Conservation (phyloP, 2,329 filamentous ascomycete species). For the Cordyceps pruinosa region DNA sequence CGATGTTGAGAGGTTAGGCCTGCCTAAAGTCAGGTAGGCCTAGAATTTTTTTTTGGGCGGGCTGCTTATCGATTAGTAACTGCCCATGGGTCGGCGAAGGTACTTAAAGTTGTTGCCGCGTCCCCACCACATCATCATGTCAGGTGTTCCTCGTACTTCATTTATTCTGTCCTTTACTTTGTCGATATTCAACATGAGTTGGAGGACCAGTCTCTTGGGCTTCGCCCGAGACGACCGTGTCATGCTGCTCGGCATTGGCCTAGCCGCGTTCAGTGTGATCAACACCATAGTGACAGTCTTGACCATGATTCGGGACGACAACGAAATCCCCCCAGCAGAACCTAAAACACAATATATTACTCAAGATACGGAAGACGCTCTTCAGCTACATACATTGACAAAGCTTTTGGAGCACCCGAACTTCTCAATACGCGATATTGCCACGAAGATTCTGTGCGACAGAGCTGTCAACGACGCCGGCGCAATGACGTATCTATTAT, state of each 20-base stretch:
- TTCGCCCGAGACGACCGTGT: slow-evolving; percentile 44
- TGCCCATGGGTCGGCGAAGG: too few species aligned
- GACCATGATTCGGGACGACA: slow-evolving; percentile 52
- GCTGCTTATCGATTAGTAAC: slow-evolving; percentile 8
- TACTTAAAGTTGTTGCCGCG: too few species aligned
- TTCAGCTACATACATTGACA: slow-evolving; percentile 58
- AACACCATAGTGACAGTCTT: slow-evolving; percentile 53
- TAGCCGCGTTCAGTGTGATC: slow-evolving; percentile 54
- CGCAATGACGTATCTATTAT: slow-evolving; percentile 44
- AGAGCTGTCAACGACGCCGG: slow-evolving; percentile 51
- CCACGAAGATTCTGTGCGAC: slow-evolving; percentile 51
- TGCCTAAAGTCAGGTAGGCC: too few species aligned
- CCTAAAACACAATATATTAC: slow-evolving; percentile 67
- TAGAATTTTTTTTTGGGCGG: slow-evolving; percentile 10
- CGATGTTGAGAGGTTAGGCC: neutral
- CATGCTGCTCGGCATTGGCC: slow-evolving; percentile 45
- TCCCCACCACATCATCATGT: too few species aligned
- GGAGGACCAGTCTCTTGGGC: slow-evolving; percentile 22
- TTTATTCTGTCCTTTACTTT: too few species aligned
- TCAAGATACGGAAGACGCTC: slow-evolving; percentile 66
- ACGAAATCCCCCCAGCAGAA: slow-evolving; percentile 57
- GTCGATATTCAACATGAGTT: too few species aligned
- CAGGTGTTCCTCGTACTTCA: too few species aligned
- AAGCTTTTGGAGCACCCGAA: slow-evolving; percentile 65
- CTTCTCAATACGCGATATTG: slow-evolving; percentile 63